Base-by-base conservation (phyloP, 2,329 filamentous ascomycete species). In the Tolypocladium tropicale region DNA sequence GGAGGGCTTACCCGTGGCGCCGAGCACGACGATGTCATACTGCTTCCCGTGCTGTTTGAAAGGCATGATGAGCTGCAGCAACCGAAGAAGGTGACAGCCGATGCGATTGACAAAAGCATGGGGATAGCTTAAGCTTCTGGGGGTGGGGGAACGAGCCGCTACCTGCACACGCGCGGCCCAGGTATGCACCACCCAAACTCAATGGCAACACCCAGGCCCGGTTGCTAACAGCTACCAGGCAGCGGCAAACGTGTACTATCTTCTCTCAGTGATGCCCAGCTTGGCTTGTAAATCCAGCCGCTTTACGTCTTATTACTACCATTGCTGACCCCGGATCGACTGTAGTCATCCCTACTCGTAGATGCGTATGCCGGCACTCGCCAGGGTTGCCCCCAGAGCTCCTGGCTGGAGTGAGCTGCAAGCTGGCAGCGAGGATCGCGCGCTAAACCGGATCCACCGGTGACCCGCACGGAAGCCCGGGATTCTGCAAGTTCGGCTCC, bases 21-120 rank as follows among this genome's bases (percentile, higher is more conserved):
- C 81, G 58, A 82, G 77, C 33, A 84, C 70, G 41, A 84, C 75
- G 18, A 84, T 33, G 65, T 84, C 81, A 64, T 83, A 84, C 60
- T 77, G 75, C 43, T 80, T 78, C 51, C 65, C 67, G 59, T 83
- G 80, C 18, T 78, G 68, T 59, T 76, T 78, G 59, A 74, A 68
- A 12, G 76, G 55, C 78, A 81, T 81, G 50, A 39, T 25, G 25
- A 21, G 18, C 46, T 32, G 18, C 43, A 11, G 43, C 43, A 14
- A 16, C 16, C n/a, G n/a, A n/a, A n/a, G n/a, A n/a, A n/a, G n/a
- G n/a, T n/a, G n/a, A n/a, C n/a, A n/a, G n/a, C n/a, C 33, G 49
- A 37, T 14, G 48, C n/a, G 2, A 23, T 16, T 16, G 2, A 36
- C 18, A 9, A 23, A 32, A 48, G 53, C 28, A 43, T 11, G n/a